These are phyloP conservation scores for Pleomassaria siparia DNA, from an alignment of 2,329 filamentous ascomycete species.

Conservation along the genomic window DNA sequence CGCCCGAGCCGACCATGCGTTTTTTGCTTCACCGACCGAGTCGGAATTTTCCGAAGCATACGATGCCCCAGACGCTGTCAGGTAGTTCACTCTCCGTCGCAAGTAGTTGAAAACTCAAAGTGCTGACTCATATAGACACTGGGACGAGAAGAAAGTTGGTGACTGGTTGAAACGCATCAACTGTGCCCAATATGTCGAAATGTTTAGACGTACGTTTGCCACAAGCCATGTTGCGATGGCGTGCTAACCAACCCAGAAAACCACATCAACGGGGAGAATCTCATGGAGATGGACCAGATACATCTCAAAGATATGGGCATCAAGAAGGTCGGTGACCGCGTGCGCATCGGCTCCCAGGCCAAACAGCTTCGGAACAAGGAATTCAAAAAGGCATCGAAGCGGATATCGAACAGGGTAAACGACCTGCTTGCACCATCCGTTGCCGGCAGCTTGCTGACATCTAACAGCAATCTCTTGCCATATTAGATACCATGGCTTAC, in stretches of 20 bases:
- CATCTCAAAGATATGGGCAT: constrained; percentile 98
- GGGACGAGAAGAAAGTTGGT: constrained; percentile 89
- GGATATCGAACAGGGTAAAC: constrained; percentile 70
- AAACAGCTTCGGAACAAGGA: constrained; percentile 53
- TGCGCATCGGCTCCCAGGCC: constrained; percentile 67
- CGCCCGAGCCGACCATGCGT: constrained; percentile 48
- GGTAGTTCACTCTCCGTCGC: constrained; percentile 29
- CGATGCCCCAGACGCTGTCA: constrained; percentile 67
- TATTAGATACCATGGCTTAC: constrained; percentile 67
- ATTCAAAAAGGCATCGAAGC: constrained; percentile 60
- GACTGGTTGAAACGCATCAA: constrained; percentile 91
- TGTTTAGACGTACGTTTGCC: constrained; percentile 66
- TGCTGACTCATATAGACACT: constrained; percentile 52
- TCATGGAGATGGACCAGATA: constrained; percentile 95
- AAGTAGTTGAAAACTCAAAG: neutral
- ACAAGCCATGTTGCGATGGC: neutral
- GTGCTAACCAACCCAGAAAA: constrained; percentile 60
- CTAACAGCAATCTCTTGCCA: constrained; percentile 76
- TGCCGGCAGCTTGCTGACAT: constrained; percentile 16
- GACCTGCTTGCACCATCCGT: constrained; percentile 37
- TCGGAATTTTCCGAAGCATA: constrained; percentile 83
- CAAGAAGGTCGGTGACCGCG: constrained; percentile 94
- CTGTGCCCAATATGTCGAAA: constrained; percentile 87
- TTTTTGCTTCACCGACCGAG: constrained; percentile 81
- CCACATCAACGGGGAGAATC: constrained; percentile 95